Conservation (phyloP, 2,329 filamentous ascomycete species). For the Colletotrichum sp. region DNA sequence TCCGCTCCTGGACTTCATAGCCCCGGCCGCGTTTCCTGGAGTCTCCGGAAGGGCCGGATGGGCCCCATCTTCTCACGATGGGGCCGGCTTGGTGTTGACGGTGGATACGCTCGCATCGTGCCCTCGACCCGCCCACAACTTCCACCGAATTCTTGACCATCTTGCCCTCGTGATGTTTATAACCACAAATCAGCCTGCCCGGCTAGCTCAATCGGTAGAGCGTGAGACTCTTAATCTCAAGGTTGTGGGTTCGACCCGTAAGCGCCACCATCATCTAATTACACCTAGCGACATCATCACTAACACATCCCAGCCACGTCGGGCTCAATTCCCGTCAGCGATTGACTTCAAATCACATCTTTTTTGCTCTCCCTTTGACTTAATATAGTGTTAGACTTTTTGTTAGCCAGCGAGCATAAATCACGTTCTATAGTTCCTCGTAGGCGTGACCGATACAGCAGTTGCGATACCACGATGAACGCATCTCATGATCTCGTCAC, state of each 20-base stretch:
- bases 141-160: neutral
- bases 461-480: accelerated
- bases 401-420: neutral
- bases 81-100: neutral
- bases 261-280: neutral
- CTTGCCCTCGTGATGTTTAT: neutral
- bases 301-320: conserved; percentile 12
- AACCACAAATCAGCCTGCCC: conserved; percentile 34
- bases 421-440: neutral
- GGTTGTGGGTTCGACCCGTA: conserved; percentile 56
- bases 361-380: neutral
- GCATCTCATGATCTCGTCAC: too few species aligned
- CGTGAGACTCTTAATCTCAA: conserved; percentile 74
- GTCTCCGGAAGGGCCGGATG: neutral
- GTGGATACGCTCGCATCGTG: neutral
- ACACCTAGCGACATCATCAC: neutral
- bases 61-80: neutral
- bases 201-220: conserved; percentile 76
- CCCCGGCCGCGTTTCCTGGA: neutral
- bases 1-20: neutral
- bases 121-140: conserved; percentile 2
- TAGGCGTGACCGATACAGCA: too few species aligned
- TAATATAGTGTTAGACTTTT: accelerated
- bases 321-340: conserved; percentile 19
- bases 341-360: neutral